phyloP scores from a whole-genome alignment of 2,329 filamentous ascomycete genomes.

The Nothophaeocryptopus gaeumannii region DNA sequence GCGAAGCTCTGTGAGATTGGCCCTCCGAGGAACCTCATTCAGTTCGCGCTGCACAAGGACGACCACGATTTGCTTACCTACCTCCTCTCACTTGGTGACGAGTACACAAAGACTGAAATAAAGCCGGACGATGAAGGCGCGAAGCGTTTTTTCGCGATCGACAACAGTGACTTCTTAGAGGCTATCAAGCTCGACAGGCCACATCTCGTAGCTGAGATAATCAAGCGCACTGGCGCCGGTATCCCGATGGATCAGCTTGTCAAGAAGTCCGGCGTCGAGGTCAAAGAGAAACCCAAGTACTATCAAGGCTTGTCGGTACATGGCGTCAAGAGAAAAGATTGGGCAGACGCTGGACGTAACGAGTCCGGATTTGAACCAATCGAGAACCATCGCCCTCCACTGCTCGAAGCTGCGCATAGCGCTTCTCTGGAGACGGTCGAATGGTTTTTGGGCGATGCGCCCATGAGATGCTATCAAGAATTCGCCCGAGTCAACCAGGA shows the following conservation, averaged over 20 bases:
- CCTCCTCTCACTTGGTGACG: conserved; percentile 55
- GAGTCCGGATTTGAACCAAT: conserved; percentile 15
- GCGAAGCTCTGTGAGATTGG: conserved; percentile 16
- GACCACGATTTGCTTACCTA: conserved; percentile 55
- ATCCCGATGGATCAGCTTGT: conserved; percentile 67
- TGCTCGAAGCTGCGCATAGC: conserved; percentile 56
- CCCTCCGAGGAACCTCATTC: conserved; percentile 26
- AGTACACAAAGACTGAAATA: conserved; percentile 39
- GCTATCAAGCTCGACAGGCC: conserved; percentile 51
- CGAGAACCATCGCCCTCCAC: conserved; percentile 51
- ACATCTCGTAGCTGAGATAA: conserved; percentile 60
- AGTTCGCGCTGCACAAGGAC: conserved; percentile 44
- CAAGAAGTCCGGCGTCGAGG: conserved; percentile 61
- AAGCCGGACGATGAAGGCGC: conserved; percentile 15
- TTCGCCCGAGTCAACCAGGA: conserved; percentile 63
- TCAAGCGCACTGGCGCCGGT: conserved; percentile 64
- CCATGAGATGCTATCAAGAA: conserved; percentile 64
- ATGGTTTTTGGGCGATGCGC: conserved; percentile 73
- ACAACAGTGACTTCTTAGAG: conserved; percentile 34
- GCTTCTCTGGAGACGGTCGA: conserved; percentile 67
- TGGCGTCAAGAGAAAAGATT: conserved; percentile 70
- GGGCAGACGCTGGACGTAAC: conserved; percentile 63
- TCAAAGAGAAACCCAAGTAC: conserved; percentile 61
- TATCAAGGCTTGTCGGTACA: conserved; percentile 77
- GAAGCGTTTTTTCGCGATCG: conserved; percentile 27